A percentile compares a stretch with the other conserved stretches of the same genome.
Conservation (phyloP, 1,139 yeast genomes). For the Komagataea norvegica region DNA sequence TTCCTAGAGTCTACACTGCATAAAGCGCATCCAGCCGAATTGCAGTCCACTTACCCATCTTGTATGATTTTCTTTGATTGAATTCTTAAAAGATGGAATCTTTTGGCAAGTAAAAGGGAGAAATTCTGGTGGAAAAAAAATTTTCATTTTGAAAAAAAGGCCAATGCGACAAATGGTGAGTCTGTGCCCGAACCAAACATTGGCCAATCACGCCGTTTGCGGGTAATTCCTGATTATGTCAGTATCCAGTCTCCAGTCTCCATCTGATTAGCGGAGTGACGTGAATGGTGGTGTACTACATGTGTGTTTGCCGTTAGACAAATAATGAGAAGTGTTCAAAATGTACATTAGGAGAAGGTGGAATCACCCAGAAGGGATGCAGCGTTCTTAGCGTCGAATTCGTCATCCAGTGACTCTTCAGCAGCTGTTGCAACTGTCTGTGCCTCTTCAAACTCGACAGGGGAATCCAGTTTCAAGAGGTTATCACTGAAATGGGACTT, state of each 20-base stretch:
- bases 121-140: constrained; percentile 5
- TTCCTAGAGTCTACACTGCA: no score
- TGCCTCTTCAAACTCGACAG: constrained; percentile 29
- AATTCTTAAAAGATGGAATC: constrained; percentile 11
- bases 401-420: constrained; percentile 17
- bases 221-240: neutral
- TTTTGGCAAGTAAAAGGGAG: constrained; percentile 11
- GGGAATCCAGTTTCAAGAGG: constrained; percentile 27
- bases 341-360: constrained; percentile 38
- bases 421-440: constrained; percentile 7
- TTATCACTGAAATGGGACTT: constrained; percentile 19
- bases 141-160: neutral
- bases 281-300: no score
- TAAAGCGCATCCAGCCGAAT: neutral
- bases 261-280: no score
- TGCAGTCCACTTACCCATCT: constrained; percentile 25
- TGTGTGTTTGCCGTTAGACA: no score
- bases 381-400: constrained; percentile 74
- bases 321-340: no score
- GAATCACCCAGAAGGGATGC: constrained; percentile 76
- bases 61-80: constrained; percentile 20
- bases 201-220: neutral
- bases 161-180: neutral
- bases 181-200: constrained; percentile 2
- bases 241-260: no score